Percentiles rank a stretch among this genome's conserved stretches.
These are phyloP conservation scores for Jatropha multifida DNA, from an alignment of 441 rosid species.

Conservation along the genomic window DNA sequence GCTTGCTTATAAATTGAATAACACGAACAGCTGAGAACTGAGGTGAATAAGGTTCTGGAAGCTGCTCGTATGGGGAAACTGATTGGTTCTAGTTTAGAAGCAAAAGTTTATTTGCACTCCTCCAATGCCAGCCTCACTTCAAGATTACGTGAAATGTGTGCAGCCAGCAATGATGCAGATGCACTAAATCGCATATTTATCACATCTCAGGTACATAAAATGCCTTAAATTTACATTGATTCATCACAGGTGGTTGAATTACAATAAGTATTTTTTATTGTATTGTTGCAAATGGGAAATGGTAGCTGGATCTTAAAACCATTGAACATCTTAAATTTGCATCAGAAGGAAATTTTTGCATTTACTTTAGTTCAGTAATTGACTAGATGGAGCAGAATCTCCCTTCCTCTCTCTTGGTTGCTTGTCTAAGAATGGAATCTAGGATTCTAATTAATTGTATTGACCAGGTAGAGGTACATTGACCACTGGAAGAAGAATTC, in stretches of 20 bases:
- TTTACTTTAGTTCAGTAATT: no score
- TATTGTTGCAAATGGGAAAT: neutral
- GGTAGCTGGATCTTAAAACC: neutral
- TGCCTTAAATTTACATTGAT: neutral
- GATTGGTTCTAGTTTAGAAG: conserved; percentile 94
- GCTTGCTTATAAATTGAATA: conserved; percentile 15
- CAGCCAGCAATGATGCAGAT: conserved; percentile 69
- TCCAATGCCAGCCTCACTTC: conserved; percentile 58
- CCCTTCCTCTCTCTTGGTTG: neutral
- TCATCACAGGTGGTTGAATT: neutral
- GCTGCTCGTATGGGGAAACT: conserved; percentile 76
- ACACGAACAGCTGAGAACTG: conserved; percentile 73
- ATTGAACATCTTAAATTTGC: neutral
- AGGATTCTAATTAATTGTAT: neutral
- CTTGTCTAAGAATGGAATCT: neutral
- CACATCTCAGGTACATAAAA: conserved; percentile 71
- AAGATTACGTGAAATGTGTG: conserved; percentile 50
- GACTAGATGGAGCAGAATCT: no score
- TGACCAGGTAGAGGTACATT: neutral
- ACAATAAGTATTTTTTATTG: neutral
- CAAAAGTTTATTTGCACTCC: conserved; percentile 71
- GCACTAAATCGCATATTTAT: conserved; percentile 75
- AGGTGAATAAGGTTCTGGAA: conserved; percentile 94
- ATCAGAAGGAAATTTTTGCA: neutral
- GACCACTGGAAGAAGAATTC: neutral